These are phyloP conservation scores for Ceratobasidium theobromae DNA, from an alignment of 1,284 basidiomycete genomes.

Conservation along the genomic window DNA sequence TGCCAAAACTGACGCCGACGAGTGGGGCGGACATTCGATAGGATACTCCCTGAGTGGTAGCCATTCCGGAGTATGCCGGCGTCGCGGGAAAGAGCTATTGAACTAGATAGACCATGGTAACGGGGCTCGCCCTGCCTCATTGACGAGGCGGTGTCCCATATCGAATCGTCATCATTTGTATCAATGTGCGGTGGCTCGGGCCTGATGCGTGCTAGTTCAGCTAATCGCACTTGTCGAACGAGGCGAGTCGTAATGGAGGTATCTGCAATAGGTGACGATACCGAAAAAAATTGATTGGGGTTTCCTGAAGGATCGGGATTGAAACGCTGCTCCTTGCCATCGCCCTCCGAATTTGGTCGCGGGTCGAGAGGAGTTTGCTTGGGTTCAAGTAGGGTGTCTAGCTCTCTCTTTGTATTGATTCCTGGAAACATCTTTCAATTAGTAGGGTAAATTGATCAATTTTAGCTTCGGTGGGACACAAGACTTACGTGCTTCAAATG, in stretches of 20 bases:
- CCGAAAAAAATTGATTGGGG: background rate
- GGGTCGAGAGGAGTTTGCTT: background rate
- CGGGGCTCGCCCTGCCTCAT: background rate
- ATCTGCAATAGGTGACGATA: background rate
- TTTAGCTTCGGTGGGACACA: background rate
- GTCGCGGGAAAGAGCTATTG: background rate
- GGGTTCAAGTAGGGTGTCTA: background rate
- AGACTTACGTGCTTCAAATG: background rate
- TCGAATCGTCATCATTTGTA: background rate
- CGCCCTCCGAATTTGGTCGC: too few species aligned
- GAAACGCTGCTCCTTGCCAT: too few species aligned
- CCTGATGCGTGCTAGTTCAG: background rate
- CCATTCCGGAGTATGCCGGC: background rate
- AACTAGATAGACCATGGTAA: background rate
- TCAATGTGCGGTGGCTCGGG: background rate
- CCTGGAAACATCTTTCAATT: slow-evolving; percentile 1
- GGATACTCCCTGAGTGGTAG: background rate
- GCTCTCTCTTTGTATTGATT: background rate
- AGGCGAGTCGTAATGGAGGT: background rate
- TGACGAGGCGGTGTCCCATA: background rate
- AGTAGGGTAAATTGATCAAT: background rate
- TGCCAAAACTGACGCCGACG: background rate
- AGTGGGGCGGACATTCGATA: background rate
- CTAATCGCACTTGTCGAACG: background rate
- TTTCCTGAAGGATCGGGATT: too few species aligned